Evolutionary conservation across 2,329 filamentous ascomycete genomes (phyloP), one percentile per base, ranked within the genome.

Genomic region (Metarhizium humberi): DNA sequence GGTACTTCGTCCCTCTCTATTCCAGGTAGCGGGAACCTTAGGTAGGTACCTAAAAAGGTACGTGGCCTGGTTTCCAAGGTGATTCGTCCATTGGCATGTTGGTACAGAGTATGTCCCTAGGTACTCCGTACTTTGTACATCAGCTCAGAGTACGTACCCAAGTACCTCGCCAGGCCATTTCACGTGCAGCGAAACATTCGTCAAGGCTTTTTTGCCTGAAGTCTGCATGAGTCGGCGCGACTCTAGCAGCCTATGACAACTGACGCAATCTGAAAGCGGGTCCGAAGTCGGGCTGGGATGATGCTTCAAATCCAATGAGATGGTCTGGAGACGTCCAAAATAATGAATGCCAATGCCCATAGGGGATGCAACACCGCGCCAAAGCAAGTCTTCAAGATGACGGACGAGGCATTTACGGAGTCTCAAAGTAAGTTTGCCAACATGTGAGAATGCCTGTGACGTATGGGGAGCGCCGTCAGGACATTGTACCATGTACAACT

Each of bases 341-440:
- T 50, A 40, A 53, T 50, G 50, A 56, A 55, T 49, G 47, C 48
- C 50, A 53, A 56, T 50, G 53, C 48, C 20, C 30, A 30, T 42
- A 46, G 45, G 45, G 32, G 38, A 55, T 55, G 52, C 52, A 51
- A 45, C 53, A 48, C 53, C 18, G 56, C 52, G 36, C 55, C 52
- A 50, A 53, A 51, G 32, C 55, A 52, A 36, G 55, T 53, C 45
- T 55, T 53, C 32, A 57, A 40, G 32, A 59, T 59, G 58, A 55
- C 58, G 55, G 57, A 57, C 57, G 58, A 59, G 58, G 56, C 52
- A 59, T 56, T 59, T 55, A 55, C 54, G 50, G 53, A 36, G 50
- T 40, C 54, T 36, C 25, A 47, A 50, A 47, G 57, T 59, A 51
- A 55, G 57, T 58, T 54, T 52, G 6, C 25, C 47, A 50, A 34